A percentile compares a stretch with the other conserved stretches of the same genome.
Evolutionary conservation across 306 rosid species (phyloP).

Genomic region (Vachellia pachyceras): DNA sequence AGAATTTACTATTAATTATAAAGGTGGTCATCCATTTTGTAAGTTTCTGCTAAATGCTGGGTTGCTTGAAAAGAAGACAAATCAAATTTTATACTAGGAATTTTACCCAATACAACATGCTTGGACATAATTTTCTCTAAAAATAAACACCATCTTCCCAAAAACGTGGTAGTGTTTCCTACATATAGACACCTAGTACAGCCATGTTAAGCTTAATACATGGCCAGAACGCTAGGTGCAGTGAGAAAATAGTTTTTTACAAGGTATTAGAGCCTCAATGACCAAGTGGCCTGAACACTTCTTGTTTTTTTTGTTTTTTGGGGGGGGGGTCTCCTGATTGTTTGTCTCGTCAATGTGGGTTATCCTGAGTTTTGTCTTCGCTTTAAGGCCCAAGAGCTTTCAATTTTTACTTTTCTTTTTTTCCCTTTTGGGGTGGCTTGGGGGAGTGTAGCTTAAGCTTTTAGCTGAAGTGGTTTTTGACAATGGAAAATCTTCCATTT

Average conservation of each 20-base stretch:
- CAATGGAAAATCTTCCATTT: slow-evolving; percentile 4
- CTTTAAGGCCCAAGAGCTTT: background rate
- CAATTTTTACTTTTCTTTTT: background rate
- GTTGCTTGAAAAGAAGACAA: slow-evolving; percentile 2
- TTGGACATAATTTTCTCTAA: too few relatives aligned
- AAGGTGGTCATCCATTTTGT: background rate
- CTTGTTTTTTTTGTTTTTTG: too few relatives aligned
- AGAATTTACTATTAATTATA: background rate
- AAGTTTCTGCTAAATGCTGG: background rate
- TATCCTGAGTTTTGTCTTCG: background rate
- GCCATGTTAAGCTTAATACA: background rate
- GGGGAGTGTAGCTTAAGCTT: background rate
- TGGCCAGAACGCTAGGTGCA: background rate
- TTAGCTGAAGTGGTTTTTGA: background rate
- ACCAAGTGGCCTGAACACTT: background rate
- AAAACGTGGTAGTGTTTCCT: background rate
- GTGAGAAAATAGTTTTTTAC: background rate
- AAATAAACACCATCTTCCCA: too few relatives aligned
- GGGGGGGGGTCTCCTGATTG: background rate
- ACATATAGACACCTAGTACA: background rate
- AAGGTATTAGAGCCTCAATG: background rate
- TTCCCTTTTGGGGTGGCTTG: background rate
- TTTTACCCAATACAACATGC: background rate
- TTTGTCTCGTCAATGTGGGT: background rate
- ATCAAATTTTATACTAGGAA: background rate